Percentiles rank a stretch among this genome's conserved stretches.
These are phyloP conservation scores for Ascochyta lentis DNA, from an alignment of 2,329 filamentous ascomycete genomes.

Conservation along the genomic window DNA sequence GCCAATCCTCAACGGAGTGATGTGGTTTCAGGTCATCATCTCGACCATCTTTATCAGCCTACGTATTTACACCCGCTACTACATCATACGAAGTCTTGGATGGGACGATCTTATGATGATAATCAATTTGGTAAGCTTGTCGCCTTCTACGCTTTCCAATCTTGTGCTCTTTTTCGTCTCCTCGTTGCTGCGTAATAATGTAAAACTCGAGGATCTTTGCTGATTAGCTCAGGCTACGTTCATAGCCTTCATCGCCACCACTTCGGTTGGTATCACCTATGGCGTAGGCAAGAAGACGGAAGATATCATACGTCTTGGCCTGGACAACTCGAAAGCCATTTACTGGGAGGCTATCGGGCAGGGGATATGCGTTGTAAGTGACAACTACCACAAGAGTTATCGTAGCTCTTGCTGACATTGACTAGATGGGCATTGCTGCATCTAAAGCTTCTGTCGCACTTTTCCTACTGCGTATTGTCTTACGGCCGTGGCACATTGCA, in stretches of 20 bases:
- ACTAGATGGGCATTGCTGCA: conserved; percentile 37
- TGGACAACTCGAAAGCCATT: conserved; percentile 39
- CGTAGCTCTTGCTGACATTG: not conserved
- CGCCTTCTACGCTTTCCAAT: too few species aligned
- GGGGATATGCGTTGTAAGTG: conserved; percentile 33
- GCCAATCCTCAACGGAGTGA: conserved; percentile 35
- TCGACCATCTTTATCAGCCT: conserved; percentile 34
- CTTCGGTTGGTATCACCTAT: conserved; percentile 33
- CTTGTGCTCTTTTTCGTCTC: not conserved
- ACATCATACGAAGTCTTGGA: conserved; percentile 35
- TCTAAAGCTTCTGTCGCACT: conserved; percentile 40
- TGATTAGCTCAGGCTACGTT: conserved; percentile 26
- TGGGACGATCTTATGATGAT: conserved; percentile 42
- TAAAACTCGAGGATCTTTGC: not conserved
- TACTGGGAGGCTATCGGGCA: conserved; percentile 43
- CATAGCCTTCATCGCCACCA: conserved; percentile 33
- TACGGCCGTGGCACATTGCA: conserved; percentile 35
- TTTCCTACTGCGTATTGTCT: conserved; percentile 42
- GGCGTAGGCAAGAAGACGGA: conserved; percentile 38
- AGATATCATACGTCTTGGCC: conserved; percentile 24
- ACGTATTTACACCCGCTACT: conserved; percentile 38
- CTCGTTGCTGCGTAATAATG: not conserved
- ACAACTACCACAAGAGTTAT: too few species aligned
- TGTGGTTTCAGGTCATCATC: conserved; percentile 40
- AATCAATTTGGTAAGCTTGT: conserved; percentile 31